Base-by-base conservation (phyloP, 2,329 filamentous ascomycete genomes). In the Ophiostoma tasmaniense region DNA sequence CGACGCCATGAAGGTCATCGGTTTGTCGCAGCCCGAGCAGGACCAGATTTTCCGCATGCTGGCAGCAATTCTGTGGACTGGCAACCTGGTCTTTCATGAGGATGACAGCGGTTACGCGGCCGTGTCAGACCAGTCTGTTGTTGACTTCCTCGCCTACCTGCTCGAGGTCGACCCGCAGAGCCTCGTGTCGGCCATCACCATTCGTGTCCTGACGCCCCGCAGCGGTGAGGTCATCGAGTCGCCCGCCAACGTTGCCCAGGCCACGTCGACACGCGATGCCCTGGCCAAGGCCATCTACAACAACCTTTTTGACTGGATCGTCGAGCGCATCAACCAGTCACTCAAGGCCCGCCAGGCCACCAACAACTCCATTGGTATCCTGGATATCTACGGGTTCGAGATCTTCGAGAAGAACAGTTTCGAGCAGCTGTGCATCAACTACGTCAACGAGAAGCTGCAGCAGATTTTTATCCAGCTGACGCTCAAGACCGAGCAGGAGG, bases 401-500 rank as follows among this genome's bases (percentile, higher is more conserved):
- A 99, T 99, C 74, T 99, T 99, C 74, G 95, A 99, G 78, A 95
- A 94, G 81, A 99, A 99, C 82, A 97, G 92, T 73, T 99, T 99
- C 75, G 95, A 99, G 78, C 95, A 99, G 80, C 87, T 99, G 8
- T 99, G 95, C 80, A 99, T 99, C 84, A 99, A 99, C 82, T 99
- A 98, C 76, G 96, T 98, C 76, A 99, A 99, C 79, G 95, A 99
- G 81, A 99, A 99, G 80, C 83, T 99, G 70, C 95, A 99, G 80
- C 95, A 99, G 77, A 98, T 99, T 75, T 99, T 99, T 77, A 99
- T 99, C 74, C 95, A 99, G 79, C 83, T 99, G 74, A 99, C 95
- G 0, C 80, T 99, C 72, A 97, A 97, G 82, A 90, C 95, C 0
- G 95, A 99, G 78, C 95, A 99, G 80, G 95, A 99, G 74, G 95